Evolutionary conservation across 78 protist species (phyloP).

Genomic region (Chrysochromulina tobinii): DNA sequence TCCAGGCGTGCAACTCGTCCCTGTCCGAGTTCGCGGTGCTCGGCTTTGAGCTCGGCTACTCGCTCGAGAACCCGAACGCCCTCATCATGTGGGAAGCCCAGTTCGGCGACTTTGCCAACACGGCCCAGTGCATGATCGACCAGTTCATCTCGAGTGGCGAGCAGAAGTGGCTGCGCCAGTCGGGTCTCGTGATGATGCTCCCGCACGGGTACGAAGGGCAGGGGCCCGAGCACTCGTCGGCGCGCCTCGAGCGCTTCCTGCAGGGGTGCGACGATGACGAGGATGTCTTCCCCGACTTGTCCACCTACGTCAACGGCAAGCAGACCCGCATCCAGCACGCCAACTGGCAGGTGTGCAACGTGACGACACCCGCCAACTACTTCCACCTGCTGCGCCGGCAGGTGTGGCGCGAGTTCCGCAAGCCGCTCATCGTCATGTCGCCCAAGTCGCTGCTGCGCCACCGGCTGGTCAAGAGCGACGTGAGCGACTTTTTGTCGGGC

Average conservation of each 20-base stretch:
- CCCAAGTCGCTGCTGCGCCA: constrained; percentile 83
- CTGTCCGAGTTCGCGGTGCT: constrained; percentile 85
- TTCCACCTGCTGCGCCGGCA: constrained; percentile 96
- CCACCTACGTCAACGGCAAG: neutral
- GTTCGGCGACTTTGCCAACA: constrained; percentile 93
- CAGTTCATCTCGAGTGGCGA: constrained; percentile 89
- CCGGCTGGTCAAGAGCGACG: constrained; percentile 40
- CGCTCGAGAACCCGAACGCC: constrained; percentile 76
- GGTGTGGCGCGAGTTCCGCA: constrained; percentile 89
- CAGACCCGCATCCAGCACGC: constrained; percentile 1
- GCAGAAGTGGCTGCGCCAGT: constrained; percentile 84
- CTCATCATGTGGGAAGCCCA: constrained; percentile 97
- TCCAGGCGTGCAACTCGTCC: constrained; percentile 69
- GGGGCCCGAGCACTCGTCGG: constrained; percentile 97
- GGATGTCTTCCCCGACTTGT: neutral
- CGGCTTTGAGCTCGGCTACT: constrained; percentile 92
- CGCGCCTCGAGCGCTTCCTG: constrained; percentile 91
- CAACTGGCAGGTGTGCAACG: constrained; percentile 65
- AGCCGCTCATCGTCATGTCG: constrained; percentile 88
- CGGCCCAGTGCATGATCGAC: constrained; percentile 93
- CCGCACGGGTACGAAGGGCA: constrained; percentile 97
- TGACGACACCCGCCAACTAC: constrained; percentile 93
- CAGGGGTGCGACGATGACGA: constrained; percentile 55
- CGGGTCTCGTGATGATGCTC: constrained; percentile 82
- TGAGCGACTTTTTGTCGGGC: constrained; percentile 73